A percentile compares a stretch with the other conserved stretches of the same genome.
Conservation (phyloP, 78 protist species). For the Dictyostelium firmibasis region DNA sequence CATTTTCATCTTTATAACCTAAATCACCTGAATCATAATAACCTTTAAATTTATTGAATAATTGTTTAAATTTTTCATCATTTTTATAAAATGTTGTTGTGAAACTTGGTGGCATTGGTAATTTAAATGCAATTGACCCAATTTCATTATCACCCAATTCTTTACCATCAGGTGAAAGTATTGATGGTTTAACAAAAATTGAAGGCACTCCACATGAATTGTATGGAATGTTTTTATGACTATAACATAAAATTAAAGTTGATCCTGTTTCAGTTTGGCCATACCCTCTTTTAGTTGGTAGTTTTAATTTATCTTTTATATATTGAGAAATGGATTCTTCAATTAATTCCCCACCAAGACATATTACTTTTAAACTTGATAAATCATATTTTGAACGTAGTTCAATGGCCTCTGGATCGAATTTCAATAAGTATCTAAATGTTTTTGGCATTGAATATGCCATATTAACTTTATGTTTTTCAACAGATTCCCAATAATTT, state of each 20-base stretch:
- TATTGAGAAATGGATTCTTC: not conserved
- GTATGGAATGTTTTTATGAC: not conserved
- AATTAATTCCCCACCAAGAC: not conserved
- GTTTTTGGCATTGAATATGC: not conserved
- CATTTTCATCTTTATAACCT: slow-evolving; percentile 59
- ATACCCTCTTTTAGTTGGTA: not conserved
- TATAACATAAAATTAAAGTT: not conserved
- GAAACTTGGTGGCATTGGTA: slow-evolving; percentile 89
- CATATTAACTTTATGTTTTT: slow-evolving; percentile 16
- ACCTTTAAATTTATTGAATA: slow-evolving; percentile 51
- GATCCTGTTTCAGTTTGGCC: not conserved
- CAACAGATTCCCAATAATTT: slow-evolving; percentile 29
- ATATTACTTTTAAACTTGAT: not conserved
- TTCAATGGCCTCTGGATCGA: not conserved
- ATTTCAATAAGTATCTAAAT: slow-evolving; percentile 16
- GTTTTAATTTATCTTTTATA: not conserved
- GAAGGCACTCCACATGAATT: not conserved
- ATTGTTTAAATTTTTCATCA: slow-evolving; percentile 24
- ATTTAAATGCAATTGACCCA: slow-evolving; percentile 53
- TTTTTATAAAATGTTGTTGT: slow-evolving; percentile 58
- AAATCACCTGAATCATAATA: slow-evolving; percentile 87
- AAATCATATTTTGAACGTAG: not conserved
- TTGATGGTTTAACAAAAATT: not conserved
- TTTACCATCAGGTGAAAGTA: not conserved
- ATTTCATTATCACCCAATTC: not conserved